phyloP scores from a whole-genome alignment of 208 protist species.

The Leishmania major region DNA sequence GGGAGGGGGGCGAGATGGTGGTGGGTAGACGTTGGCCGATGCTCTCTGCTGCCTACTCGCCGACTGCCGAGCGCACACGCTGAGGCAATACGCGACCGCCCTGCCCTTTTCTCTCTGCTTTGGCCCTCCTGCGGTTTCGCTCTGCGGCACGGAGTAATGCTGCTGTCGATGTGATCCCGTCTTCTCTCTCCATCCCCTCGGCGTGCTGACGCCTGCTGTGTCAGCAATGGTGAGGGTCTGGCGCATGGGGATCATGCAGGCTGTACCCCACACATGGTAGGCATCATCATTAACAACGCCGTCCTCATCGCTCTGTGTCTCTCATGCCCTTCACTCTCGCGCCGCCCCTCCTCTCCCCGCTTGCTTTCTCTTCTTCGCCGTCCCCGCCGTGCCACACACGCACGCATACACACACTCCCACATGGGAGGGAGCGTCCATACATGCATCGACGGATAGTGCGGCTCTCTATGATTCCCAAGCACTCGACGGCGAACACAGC shows the following conservation, averaged over 20 bases:
- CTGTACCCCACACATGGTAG: background rate
- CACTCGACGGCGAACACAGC: background rate
- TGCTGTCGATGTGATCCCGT: background rate
- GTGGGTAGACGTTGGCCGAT: background rate
- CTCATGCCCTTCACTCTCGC: background rate
- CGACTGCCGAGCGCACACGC: background rate
- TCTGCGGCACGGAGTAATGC: background rate
- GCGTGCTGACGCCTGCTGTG: background rate
- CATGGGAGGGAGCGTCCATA: too few relatives aligned
- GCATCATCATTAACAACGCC: background rate
- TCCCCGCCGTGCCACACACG: background rate
- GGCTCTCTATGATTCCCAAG: background rate
- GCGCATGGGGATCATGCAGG: background rate
- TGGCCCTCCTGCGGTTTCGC: background rate
- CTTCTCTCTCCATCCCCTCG: background rate
- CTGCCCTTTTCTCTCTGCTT: background rate
- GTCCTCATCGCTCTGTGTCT: background rate
- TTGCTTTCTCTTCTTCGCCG: background rate
- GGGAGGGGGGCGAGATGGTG: background rate
- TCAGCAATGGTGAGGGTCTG: background rate
- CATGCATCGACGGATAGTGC: background rate
- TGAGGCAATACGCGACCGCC: too few relatives aligned
- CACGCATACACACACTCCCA: too few relatives aligned
- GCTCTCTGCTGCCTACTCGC: background rate
- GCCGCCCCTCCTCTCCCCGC: background rate